phyloP scores from a whole-genome alignment of 2,329 filamentous ascomycete genomes.

The Apiospora saccharicola region DNA sequence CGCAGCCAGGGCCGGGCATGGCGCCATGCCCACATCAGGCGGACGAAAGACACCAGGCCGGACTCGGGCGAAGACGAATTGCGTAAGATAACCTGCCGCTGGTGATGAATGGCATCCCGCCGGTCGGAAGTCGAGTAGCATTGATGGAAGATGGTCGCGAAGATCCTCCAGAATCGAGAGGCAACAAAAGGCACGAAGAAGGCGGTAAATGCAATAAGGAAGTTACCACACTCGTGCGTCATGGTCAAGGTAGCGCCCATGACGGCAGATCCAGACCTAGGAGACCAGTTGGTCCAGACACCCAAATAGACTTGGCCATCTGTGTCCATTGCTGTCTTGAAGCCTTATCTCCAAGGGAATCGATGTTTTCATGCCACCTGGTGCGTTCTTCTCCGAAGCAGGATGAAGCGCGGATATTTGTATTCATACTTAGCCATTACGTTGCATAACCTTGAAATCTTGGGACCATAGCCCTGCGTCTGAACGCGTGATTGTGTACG shows the following conservation, averaged over 20 bases:
- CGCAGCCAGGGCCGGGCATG: background rate
- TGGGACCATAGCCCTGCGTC: too few relatives aligned
- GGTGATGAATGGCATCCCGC: conserved; percentile 29
- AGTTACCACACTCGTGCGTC: conserved; percentile 22
- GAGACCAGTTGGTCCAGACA: too few relatives aligned
- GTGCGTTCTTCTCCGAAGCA: too few relatives aligned
- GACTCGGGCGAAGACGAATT: conserved; percentile 30
- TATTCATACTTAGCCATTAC: too few relatives aligned
- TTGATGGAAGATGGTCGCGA: conserved; percentile 27
- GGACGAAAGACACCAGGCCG: conserved; percentile 25
- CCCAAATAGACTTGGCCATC: too few relatives aligned
- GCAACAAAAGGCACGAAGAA: conserved; percentile 32
- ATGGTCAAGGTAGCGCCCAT: conserved; percentile 29
- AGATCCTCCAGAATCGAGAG: conserved; percentile 30
- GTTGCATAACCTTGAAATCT: too few relatives aligned
- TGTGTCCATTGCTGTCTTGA: too few relatives aligned
- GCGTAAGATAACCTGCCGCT: conserved; percentile 31
- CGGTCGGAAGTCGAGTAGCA: conserved; percentile 20
- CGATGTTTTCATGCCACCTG: too few relatives aligned
- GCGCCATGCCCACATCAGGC: conserved; percentile 26
- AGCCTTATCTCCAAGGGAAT: too few relatives aligned
- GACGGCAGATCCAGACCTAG: background rate
- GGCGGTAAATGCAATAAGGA: conserved; percentile 31
- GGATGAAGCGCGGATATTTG: too few relatives aligned
- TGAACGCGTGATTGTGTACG: too few relatives aligned